Percentiles rank a stretch among this genome's conserved stretches.
Conservation (phyloP, 78 protist species). For the Pigoraptor vietnamica region DNA sequence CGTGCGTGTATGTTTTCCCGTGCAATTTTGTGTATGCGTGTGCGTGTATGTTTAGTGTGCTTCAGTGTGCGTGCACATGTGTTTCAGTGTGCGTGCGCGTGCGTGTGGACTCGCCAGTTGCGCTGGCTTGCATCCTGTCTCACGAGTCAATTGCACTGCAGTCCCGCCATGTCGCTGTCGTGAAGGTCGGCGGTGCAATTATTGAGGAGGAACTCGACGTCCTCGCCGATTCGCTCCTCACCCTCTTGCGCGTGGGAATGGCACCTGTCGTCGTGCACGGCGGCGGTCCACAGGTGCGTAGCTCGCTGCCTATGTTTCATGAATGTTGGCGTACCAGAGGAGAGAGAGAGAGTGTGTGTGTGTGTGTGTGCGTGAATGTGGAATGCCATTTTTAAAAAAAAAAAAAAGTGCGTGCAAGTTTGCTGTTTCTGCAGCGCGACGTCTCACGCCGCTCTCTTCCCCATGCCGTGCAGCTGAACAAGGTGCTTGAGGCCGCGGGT, state of each 20-base stretch:
- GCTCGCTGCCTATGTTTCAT: too few relatives aligned
- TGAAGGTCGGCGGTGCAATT: constrained; percentile 69
- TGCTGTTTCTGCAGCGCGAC: too few relatives aligned
- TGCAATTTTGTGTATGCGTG: not conserved
- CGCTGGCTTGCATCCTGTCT: not conserved
- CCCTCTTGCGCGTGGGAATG: constrained; percentile 28
- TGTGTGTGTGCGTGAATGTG: not conserved
- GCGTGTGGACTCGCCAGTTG: not conserved
- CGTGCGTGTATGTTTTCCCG: not conserved
- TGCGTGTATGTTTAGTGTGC: too few relatives aligned
- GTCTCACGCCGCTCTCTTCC: too few relatives aligned
- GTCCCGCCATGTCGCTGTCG: constrained; percentile 22
- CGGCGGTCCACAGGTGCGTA: constrained; percentile 61
- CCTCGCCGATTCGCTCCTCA: constrained; percentile 26
- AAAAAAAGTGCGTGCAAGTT: too few relatives aligned
- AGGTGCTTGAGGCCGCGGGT: constrained; percentile 31
- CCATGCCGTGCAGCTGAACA: constrained; percentile 49
- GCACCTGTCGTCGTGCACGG: constrained; percentile 63
- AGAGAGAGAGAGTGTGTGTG: too few relatives aligned
- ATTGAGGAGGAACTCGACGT: constrained; percentile 37
- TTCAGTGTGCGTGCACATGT: too few relatives aligned
- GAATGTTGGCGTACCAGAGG: too few relatives aligned
- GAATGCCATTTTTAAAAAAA: too few relatives aligned
- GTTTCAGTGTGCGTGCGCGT: not conserved
- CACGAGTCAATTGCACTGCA: not conserved